These are phyloP conservation scores for Eucalyptus pauciflora DNA, from an alignment of 345 rosid genomes.

Conservation along the genomic window DNA sequence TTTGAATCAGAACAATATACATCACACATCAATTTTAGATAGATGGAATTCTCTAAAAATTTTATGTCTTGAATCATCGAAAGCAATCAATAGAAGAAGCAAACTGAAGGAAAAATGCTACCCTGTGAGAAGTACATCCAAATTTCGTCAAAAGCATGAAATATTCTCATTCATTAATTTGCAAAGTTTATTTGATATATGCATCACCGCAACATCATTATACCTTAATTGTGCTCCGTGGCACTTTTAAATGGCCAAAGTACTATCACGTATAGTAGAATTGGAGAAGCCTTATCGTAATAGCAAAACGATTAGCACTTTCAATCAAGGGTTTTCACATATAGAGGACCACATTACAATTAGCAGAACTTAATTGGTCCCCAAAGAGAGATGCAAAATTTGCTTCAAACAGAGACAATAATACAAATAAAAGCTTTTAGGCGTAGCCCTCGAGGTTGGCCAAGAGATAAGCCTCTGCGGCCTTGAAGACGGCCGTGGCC, in stretches of 20 bases:
- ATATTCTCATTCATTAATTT: neutral
- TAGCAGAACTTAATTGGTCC: neutral
- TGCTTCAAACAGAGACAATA: neutral
- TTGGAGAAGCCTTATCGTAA: neutral
- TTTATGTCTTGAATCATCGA: neutral
- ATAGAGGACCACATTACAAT: neutral
- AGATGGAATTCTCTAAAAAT: neutral
- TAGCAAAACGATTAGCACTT: neutral
- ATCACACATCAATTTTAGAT: neutral
- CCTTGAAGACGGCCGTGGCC: constrained; percentile 8
- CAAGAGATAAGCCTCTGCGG: constrained; percentile 15
- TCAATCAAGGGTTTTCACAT: neutral
- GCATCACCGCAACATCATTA: neutral
- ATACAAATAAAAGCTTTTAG: neutral
- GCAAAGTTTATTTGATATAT: neutral
- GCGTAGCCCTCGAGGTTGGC: constrained; percentile 13
- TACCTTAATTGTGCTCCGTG: neutral
- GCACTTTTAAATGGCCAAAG: neutral
- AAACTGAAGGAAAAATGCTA: neutral
- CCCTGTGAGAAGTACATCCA: neutral
- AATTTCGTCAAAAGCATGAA: neutral
- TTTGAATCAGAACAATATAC: neutral
- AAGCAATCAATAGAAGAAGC: neutral
- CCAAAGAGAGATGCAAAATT: neutral
- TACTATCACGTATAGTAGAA: neutral